These are phyloP conservation scores for Claviceps arundinis DNA, from an alignment of 2,329 filamentous ascomycete genomes.

Conservation along the genomic window DNA sequence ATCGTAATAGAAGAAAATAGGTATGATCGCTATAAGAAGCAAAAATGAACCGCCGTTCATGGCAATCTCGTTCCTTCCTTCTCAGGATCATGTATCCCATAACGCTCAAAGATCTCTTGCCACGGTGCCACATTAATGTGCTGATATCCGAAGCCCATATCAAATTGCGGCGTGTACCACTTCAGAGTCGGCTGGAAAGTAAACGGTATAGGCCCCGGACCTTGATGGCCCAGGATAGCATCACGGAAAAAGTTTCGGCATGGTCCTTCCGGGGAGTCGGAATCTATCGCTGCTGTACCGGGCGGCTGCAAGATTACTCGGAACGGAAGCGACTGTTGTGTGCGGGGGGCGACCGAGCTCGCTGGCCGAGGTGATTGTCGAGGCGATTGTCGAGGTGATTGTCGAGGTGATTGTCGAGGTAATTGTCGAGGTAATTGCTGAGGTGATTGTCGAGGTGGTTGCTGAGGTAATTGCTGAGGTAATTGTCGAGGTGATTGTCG, in stretches of 20 bases:
- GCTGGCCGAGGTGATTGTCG: neutral
- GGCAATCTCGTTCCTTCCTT: neutral
- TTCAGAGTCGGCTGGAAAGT: conserved; percentile 32
- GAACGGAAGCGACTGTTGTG: neutral
- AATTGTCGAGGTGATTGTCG: no score
- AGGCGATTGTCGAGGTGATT: no score
- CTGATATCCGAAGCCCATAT: conserved; percentile 34
- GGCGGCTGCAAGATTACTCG: conserved; percentile 37
- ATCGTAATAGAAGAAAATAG: no score
- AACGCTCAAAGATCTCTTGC: conserved; percentile 24
- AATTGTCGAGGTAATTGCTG: no score
- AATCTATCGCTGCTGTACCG: conserved; percentile 11
- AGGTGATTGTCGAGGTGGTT: no score
- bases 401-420: no score
- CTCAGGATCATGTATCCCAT: conserved; percentile 15
- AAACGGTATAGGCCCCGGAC: conserved; percentile 14
- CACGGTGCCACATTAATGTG: conserved; percentile 34
- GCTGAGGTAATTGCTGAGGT: no score
- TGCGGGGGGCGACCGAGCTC: neutral
- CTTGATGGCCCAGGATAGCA: conserved; percentile 4
- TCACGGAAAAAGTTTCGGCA: conserved; percentile 27
- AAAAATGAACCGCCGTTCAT: no score
- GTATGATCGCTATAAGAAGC: no score
- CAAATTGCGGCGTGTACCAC: conserved; percentile 37
- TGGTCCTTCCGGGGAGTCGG: neutral